Evolutionary conservation across 495 filamentous ascomycete genomes (phyloP), one percentile per base, ranked within the genome.

Genomic region (Tuber indicum): DNA sequence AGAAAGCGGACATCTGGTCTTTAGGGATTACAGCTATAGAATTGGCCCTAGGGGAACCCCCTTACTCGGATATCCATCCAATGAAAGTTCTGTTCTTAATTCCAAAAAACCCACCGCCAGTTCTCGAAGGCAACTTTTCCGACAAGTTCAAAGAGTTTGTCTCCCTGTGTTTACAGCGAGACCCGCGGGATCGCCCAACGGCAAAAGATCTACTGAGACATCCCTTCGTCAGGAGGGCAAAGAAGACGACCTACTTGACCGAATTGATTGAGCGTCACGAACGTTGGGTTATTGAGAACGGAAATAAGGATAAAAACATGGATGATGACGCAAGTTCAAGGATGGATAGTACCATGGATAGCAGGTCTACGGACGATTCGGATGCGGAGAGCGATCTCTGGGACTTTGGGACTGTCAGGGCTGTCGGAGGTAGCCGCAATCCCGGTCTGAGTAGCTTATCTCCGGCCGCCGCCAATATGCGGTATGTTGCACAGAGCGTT

Each of bases 41-140:
- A 84, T 87, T 99, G 86, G 92, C 93, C 52, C 90, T 93, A 70
- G 96, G 96, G 81, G 94, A 98, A 82, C 96, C 96, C 7, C 96
- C 96, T 1, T 91, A 98, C 84, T 93, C 94, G 19, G 91, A 90
- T 79, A 92, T 91, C 0, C 96, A 99, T 84, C 96, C 96, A 12
- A 99, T 99, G 96, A 99, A 99, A 84, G 94, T 98, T 23, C 87
- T 99, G n/a, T 97, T 99, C 85, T 87, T 94, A 72, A 99, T 99
- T 78, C 96, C 96, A 0, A 98, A 98, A 86, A 91, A 92, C 74
- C 89, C 93, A 17, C 91, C 96, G 8, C 94, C 96, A 58, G 88
- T 90, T 74, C 87, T 99, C 5, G 93, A 97, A 83, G 96, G 96
- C 26, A 87, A 88, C 75, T 87, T 91, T 77, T 97, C 93, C 84